Evolutionary conservation across 1,139 yeast genomes (phyloP).

Genomic region (Pichia sp.): DNA sequence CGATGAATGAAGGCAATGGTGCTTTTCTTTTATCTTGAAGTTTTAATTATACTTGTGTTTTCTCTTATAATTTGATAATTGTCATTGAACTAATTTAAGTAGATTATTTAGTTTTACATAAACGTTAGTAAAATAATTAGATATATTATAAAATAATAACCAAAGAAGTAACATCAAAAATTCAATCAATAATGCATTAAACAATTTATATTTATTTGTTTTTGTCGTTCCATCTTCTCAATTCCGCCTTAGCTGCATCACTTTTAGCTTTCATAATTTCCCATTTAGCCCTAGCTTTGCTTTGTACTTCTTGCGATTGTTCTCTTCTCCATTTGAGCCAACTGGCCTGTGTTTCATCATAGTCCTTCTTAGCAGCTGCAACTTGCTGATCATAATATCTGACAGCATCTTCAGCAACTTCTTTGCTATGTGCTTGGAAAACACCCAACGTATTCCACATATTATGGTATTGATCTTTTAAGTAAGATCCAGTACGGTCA

Average conservation of each 20-base stretch:
- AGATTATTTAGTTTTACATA: too few relatives aligned
- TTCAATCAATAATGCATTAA: neutral
- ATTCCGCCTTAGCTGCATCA: constrained; percentile 13
- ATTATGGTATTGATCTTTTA: constrained; percentile 35
- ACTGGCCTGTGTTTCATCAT: constrained; percentile 15
- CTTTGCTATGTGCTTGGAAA: constrained; percentile 24
- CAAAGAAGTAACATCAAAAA: neutral
- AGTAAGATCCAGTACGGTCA: constrained; percentile 19
- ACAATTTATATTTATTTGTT: neutral
- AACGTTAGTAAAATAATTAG: too few relatives aligned
- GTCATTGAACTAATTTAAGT: too few relatives aligned
- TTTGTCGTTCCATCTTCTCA: constrained; percentile 13
- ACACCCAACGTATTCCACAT: constrained; percentile 23
- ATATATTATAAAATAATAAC: too few relatives aligned
- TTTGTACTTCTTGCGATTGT: constrained; percentile 14
- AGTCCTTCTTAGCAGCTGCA: constrained; percentile 12
- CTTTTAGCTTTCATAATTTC: constrained; percentile 8
- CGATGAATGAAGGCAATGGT: constrained; percentile 84
- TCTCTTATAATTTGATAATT: too few relatives aligned
- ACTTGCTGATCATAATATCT: constrained; percentile 15
- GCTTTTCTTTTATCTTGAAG: constrained; percentile 47
- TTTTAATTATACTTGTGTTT: too few relatives aligned
- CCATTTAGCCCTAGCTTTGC: constrained; percentile 12
- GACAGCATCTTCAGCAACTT: constrained; percentile 27
- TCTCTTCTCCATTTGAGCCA: constrained; percentile 17